Evolutionary conservation across 495 filamentous ascomycete species (phyloP).

Genomic region (Tuber indicum): DNA sequence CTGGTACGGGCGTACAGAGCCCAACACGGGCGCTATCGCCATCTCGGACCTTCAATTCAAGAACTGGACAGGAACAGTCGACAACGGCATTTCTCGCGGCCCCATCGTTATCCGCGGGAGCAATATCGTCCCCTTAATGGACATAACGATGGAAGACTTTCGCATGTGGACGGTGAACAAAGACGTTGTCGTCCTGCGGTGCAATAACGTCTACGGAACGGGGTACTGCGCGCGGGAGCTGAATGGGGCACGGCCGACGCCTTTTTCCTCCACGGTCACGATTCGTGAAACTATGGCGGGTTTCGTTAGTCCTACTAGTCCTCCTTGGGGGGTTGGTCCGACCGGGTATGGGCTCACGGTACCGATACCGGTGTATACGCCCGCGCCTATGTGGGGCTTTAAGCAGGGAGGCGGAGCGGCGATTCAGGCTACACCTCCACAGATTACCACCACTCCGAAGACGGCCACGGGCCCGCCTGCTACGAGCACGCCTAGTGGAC

Average conservation of each 20-base stretch:
- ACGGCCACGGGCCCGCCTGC: not conserved
- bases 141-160: conserved; percentile 51
- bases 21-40: conserved; percentile 48
- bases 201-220: conserved; percentile 50
- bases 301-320: conserved; percentile 17
- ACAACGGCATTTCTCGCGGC: conserved; percentile 49
- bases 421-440: not conserved
- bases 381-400: conserved; percentile 17
- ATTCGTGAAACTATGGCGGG: conserved; percentile 17
- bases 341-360: conserved; percentile 29
- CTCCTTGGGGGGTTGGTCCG: conserved; percentile 23
- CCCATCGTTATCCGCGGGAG: conserved; percentile 51
- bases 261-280: conserved; percentile 26
- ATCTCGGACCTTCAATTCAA: conserved; percentile 50
- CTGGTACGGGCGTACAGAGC: conserved; percentile 47
- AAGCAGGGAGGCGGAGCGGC: too few species aligned
- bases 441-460: not conserved
- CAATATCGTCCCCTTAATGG: conserved; percentile 50
- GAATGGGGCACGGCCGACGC: conserved; percentile 12
- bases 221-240: conserved; percentile 45
- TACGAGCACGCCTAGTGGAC: not conserved
- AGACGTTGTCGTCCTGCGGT: conserved; percentile 46
- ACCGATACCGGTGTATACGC: conserved; percentile 34
- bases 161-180: conserved; percentile 57
- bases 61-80: conserved; percentile 55